Percentiles rank a stretch among this genome's conserved stretches.
These are phyloP conservation scores for Aspergillus intermedius DNA, from an alignment of 2,329 filamentous ascomycete genomes.

Conservation along the genomic window DNA sequence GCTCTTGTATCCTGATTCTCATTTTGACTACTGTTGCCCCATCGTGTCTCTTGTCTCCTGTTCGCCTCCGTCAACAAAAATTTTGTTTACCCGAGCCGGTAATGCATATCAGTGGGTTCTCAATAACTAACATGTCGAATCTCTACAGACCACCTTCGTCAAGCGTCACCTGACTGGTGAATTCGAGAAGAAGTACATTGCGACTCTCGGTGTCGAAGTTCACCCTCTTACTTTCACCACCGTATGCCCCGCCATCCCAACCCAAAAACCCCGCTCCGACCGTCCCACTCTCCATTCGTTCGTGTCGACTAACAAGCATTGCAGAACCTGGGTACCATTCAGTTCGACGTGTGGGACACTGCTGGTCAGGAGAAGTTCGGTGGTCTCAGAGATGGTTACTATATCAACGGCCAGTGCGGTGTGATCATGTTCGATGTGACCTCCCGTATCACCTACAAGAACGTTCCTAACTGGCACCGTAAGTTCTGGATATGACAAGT, in stretches of 20 bases:
- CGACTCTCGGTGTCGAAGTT: conserved; percentile 97
- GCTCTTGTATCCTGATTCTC: not conserved
- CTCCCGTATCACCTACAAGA: conserved; percentile 99
- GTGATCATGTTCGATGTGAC: conserved; percentile 99
- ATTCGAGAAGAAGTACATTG: conserved; percentile 99
- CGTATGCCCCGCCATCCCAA: conserved; percentile 55
- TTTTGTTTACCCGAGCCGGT: conserved; percentile 16
- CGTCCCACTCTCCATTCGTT: conserved; percentile 9
- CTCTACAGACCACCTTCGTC: conserved; percentile 89
- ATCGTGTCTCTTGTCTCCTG: conserved; percentile 7
- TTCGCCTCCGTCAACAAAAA: conserved; percentile 22
- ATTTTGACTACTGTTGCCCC: not conserved
- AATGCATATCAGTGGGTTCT: not conserved
- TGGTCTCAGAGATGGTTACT: conserved; percentile 98
- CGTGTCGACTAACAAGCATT: conserved; percentile 21
- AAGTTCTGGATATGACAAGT: conserved; percentile 42
- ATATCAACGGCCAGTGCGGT: conserved; percentile 99
- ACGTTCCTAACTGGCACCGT: conserved; percentile 99
- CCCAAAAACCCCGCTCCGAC: conserved; percentile 24
- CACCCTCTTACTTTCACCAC: conserved; percentile 97
- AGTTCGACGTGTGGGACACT: conserved; percentile 99
- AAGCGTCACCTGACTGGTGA: conserved; percentile 99
- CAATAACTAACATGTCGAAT: conserved; percentile 17
- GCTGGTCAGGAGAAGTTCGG: conserved; percentile 99
- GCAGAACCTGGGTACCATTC: conserved; percentile 86